Evolutionary conservation across 2,329 filamentous ascomycete species (phyloP).

Genomic region (Trichoderma sp.): DNA sequence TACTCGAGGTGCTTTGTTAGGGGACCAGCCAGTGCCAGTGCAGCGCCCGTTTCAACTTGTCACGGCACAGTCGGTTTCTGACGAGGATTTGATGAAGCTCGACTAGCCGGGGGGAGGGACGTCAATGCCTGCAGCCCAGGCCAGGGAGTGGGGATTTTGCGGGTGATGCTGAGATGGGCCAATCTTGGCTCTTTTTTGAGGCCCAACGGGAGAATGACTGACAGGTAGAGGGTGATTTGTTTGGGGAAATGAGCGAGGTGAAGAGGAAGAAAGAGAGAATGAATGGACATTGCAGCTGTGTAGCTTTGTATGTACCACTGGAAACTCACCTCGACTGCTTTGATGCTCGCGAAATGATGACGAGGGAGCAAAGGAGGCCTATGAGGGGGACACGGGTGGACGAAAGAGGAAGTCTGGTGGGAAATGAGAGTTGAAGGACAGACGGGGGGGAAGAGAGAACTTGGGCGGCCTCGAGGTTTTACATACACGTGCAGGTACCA

Average conservation of each 20-base stretch:
- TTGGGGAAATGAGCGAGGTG: too few species aligned
- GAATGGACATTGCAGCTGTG: too few species aligned
- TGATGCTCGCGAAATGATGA: background rate
- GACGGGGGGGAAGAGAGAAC: background rate
- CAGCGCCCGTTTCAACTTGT: background rate
- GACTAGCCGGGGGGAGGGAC: background rate
- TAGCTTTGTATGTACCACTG: too few species aligned
- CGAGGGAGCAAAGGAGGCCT: background rate
- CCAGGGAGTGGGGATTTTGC: background rate
- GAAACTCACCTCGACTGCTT: background rate
- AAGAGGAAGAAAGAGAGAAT: too few species aligned
- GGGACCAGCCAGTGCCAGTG: background rate
- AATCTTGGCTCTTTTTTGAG: too few species aligned
- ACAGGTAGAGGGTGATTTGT: too few species aligned
- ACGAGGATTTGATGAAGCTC: background rate
- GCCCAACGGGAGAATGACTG: too few species aligned
- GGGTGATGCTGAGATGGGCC: background rate
- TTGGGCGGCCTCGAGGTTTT: background rate
- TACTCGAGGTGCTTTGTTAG: background rate
- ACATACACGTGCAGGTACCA: background rate
- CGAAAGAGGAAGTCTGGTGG: conserved; percentile 1
- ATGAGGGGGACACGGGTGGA: background rate
- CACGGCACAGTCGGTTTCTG: background rate
- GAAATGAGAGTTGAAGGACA: background rate
- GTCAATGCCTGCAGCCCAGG: background rate